A percentile compares a stretch with the other conserved stretches of the same genome.
Evolutionary conservation across 2,329 filamentous ascomycete genomes (phyloP).

Genomic region (Penicillium sp.): DNA sequence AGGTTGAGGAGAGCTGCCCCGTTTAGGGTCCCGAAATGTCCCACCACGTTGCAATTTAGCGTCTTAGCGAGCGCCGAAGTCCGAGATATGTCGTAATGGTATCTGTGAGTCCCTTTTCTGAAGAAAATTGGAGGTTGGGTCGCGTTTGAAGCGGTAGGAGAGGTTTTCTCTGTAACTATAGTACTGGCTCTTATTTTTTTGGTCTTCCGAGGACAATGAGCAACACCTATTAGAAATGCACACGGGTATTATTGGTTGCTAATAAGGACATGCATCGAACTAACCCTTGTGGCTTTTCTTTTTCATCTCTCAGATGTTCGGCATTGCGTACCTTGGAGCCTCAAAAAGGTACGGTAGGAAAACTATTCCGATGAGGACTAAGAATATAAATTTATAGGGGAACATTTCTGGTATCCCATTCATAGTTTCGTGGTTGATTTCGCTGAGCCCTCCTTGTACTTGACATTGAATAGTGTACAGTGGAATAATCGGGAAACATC

Average conservation of each 20-base stretch:
- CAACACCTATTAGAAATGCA: not conserved
- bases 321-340: too few relatives aligned
- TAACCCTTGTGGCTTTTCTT: not conserved
- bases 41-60: slow-evolving; percentile 25
- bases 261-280: not conserved
- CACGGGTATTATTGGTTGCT: slow-evolving; percentile 24
- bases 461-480: too few relatives aligned
- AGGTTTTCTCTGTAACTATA: not conserved
- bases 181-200: not conserved
- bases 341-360: too few relatives aligned
- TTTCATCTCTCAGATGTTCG: slow-evolving; percentile 34
- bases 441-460: too few relatives aligned
- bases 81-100: slow-evolving; percentile 12
- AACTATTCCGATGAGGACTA: too few relatives aligned
- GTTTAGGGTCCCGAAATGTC: slow-evolving; percentile 25
- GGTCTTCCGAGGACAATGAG: not conserved
- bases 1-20: slow-evolving; percentile 45
- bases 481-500: too few relatives aligned
- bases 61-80: slow-evolving; percentile 6
- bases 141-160: slow-evolving; percentile 6
- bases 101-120: slow-evolving; percentile 4
- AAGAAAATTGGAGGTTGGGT: not conserved
- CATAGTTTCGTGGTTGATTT: too few relatives aligned
- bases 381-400: too few relatives aligned
- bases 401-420: too few relatives aligned